Conservation (phyloP, 768 basidiomycete species). For the Pleurotus platypus region DNA sequence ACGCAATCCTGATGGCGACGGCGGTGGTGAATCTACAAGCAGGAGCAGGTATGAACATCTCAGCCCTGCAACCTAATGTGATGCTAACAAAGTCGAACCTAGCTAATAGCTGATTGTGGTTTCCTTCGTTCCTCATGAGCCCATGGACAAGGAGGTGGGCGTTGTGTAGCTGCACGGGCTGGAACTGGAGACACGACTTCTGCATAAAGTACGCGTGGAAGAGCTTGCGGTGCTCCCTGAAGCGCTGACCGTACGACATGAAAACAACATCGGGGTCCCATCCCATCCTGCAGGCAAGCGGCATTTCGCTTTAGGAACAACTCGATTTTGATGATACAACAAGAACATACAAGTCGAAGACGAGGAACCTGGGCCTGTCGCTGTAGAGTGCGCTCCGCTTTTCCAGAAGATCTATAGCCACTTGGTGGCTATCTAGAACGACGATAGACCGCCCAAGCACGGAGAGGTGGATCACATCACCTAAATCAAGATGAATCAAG, state of each 20-base stretch:
- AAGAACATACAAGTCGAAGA: conserved; percentile 14
- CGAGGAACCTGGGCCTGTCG: conserved; percentile 15
- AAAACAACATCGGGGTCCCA: conserved; percentile 14
- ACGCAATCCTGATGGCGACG: conserved; percentile 17
- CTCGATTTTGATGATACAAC: too few relatives aligned
- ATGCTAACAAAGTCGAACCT: too few relatives aligned
- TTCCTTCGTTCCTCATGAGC: conserved; percentile 20
- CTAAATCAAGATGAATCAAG: conserved; percentile 8
- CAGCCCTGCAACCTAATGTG: too few relatives aligned
- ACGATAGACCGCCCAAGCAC: conserved; percentile 23
- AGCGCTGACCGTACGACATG: conserved; percentile 17
- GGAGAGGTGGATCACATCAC: conserved; percentile 18
- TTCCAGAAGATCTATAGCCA: conserved; percentile 24
- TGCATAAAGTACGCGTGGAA: conserved; percentile 17
- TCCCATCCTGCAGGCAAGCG: conserved; percentile 12
- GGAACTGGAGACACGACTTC: conserved; percentile 18
- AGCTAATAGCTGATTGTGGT: conserved; percentile 2
- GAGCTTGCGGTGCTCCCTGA: conserved; percentile 18
- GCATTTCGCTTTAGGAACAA: too few relatives aligned
- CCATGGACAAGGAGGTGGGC: conserved; percentile 25
- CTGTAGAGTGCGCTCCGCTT: conserved; percentile 25
- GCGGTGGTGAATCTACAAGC: conserved; percentile 18
- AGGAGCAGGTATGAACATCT: background rate
- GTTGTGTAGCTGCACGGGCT: conserved; percentile 23
- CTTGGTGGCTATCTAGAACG: conserved; percentile 20